Conservation (phyloP, 768 basidiomycete species). For the Pleurotus cornucopiae region DNA sequence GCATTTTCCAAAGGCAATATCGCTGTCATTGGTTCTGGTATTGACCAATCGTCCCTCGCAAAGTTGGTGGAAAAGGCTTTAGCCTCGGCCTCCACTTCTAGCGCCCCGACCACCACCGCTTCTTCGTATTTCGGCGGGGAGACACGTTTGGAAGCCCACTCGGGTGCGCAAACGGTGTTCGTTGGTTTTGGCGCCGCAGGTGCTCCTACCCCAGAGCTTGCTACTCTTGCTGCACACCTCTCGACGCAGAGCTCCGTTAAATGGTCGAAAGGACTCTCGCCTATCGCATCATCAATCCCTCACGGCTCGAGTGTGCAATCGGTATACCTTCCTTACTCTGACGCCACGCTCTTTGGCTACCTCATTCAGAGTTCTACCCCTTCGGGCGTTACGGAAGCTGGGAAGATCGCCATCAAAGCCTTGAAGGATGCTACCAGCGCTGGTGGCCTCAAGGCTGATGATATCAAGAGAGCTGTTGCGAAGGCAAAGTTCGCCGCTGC, state of each 20-base stretch:
- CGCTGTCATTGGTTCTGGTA: slow-evolving; percentile 84
- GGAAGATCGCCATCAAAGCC: slow-evolving; percentile 62
- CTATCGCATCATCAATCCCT: slow-evolving; percentile 60
- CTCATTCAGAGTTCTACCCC: slow-evolving; percentile 67
- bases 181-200: slow-evolving; percentile 82
- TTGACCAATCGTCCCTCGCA: slow-evolving; percentile 65
- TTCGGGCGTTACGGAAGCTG: slow-evolving; percentile 62
- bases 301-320: slow-evolving; percentile 59
- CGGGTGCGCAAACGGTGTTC: slow-evolving; percentile 73
- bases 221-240: slow-evolving; percentile 76
- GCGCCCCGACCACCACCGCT: slow-evolving; percentile 28
- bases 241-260: slow-evolving; percentile 80
- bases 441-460: slow-evolving; percentile 57
- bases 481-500: slow-evolving; percentile 89
- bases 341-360: slow-evolving; percentile 84
- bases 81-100: slow-evolving; percentile 35
- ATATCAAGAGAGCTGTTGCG: slow-evolving; percentile 74
- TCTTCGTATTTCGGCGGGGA: slow-evolving; percentile 78
- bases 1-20: slow-evolving; percentile 79
- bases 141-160: slow-evolving; percentile 62
- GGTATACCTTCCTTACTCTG: slow-evolving; percentile 86
- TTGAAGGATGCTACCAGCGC: slow-evolving; percentile 63
- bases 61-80: slow-evolving; percentile 72
- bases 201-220: slow-evolving; percentile 63
- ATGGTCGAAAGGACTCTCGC: slow-evolving; percentile 76